Base-by-base conservation (phyloP, 257 asterid species). In the Osmanthus fragrans region DNA sequence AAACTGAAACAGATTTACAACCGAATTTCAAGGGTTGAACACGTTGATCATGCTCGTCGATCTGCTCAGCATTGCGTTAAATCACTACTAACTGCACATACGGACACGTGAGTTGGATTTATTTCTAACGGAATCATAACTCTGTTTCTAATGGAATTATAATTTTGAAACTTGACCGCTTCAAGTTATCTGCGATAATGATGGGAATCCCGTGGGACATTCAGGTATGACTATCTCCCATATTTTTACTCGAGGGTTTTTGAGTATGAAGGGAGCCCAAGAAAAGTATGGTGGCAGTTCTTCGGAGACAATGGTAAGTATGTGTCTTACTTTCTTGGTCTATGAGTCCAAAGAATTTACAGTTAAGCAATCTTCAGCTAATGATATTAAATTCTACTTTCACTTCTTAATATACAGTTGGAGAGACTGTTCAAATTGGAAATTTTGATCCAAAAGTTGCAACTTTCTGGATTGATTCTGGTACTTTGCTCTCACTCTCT, bases 251-350 rank as follows among this genome's bases (percentile, higher is more conserved):
- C 99, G 0, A 88, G 99, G 87, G 95, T 94, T 72, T 94, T 94
- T 71, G 99, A 94, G 86, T 91, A 89, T 73, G 99, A 92, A 81
- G 99, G 99, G 60, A 90, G 97, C 90, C 90, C 85, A 63, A 89
- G 99, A 92, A 94, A 92, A 92, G 96, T 92, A 11, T 91, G 97
- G 97, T 92, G 97, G 99, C 99, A 94, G 70, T 92, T 94, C 85
- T 92, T 82, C 83, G 99, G 99, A 32, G 99, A 94, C 89, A 92
- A 91, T 67, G 97, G 99, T 94, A 75, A 72, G 78, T 45, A 74
- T 70, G 5, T 67, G 36, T 40, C 37, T 42, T 11, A 30, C 29
- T 71, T 77, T 32, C 51, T 29, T 63, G 25, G 21, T 36, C 30
- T 76, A 39, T 45, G 30, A 29, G 58, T 71, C 63, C 56, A 45